phyloP scores from a whole-genome alignment of 164 flowering plant species.

The Cinnamomum micranthum region DNA sequence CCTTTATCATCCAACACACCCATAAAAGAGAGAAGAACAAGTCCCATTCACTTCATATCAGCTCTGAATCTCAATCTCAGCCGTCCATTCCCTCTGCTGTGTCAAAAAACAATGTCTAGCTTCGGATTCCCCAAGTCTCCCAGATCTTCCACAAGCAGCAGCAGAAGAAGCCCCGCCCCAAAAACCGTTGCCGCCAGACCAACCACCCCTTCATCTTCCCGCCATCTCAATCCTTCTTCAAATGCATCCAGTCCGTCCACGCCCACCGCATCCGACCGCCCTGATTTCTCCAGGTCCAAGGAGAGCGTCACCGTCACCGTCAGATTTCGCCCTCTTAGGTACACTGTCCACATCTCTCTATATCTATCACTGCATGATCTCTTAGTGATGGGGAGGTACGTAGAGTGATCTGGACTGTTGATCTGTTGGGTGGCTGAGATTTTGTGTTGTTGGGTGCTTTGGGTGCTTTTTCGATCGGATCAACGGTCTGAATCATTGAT shows the following conservation, averaged over 20 bases:
- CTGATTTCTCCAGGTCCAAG: constrained; percentile 41
- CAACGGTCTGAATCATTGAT: too few relatives aligned
- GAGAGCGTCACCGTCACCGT: constrained; percentile 89
- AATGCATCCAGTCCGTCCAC: constrained; percentile 11
- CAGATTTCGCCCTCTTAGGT: constrained; percentile 73
- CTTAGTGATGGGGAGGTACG: too few relatives aligned
- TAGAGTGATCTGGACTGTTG: too few relatives aligned
- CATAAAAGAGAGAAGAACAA: not conserved
- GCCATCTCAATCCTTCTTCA: constrained; percentile 20
- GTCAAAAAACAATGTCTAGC: constrained; percentile 35
- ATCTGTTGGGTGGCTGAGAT: too few relatives aligned
- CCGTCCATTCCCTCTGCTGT: constrained; percentile 27
- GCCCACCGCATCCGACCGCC: constrained; percentile 17
- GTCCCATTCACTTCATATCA: not conserved
- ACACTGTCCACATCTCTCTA: not conserved
- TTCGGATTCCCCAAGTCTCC: constrained; percentile 47
- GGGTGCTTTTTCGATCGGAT: too few relatives aligned
- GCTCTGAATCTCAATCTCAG: constrained; percentile 26
- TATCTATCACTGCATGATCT: too few relatives aligned
- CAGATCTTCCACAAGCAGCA: constrained; percentile 14
- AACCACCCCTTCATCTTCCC: constrained; percentile 31
- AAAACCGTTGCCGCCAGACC: constrained; percentile 22
- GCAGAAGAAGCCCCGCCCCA: not conserved
- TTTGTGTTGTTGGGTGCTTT: too few relatives aligned
- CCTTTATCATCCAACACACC: not conserved